Evolutionary conservation across 2,329 filamentous ascomycete genomes (phyloP), one percentile per base, ranked within the genome.

Genomic region (Pestalotiopsis sp.): DNA sequence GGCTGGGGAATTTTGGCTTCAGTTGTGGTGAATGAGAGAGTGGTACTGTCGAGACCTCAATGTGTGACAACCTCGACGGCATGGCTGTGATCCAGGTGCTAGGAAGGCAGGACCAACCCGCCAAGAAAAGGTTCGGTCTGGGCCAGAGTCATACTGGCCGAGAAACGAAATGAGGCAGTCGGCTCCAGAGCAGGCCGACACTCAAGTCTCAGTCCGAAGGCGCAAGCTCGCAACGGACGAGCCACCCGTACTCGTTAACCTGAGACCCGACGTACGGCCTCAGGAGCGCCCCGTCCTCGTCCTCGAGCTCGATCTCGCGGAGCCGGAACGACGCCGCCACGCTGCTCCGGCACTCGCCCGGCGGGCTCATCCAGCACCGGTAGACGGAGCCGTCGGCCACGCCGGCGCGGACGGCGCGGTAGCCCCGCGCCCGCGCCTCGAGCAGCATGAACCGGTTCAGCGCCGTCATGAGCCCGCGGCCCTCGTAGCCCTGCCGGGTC

Each of bases 391-490:
- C 14, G 57, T 41, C 20, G 17, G 45, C 62, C 9, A 65, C 58
- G n/a, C 67, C 67, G 31, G 36, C 62, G 52, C 14, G 59, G 36
- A 74, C 74, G 61, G 67, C 70, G 66, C 69, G 68, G 63, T 68
- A 75, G 38, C 73, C 73, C 63, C 65, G 68, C 3, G 71, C 71
- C 59, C 72, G 70, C 69, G 71, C 69, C 49, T 75, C 73, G 20
- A 71, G 68, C 73, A 75, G 75, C 52, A 75, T 68, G 52, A 73
- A 75, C 25, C 59, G 71, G 57, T 72, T 68, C 17, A 75, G 52
- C 6, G 61, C 68, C 57, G 70, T 71, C 74, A 75, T 75, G 2
- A 75, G 65, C 7, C 74, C 74, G 27, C 70, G 69, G 2, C 71
- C 70, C 11, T 70, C 64, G 23, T 73, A 74, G 1, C 67, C 73